phyloP scores from a whole-genome alignment of 768 basidiomycete species.

The Lyophyllum decastes region DNA sequence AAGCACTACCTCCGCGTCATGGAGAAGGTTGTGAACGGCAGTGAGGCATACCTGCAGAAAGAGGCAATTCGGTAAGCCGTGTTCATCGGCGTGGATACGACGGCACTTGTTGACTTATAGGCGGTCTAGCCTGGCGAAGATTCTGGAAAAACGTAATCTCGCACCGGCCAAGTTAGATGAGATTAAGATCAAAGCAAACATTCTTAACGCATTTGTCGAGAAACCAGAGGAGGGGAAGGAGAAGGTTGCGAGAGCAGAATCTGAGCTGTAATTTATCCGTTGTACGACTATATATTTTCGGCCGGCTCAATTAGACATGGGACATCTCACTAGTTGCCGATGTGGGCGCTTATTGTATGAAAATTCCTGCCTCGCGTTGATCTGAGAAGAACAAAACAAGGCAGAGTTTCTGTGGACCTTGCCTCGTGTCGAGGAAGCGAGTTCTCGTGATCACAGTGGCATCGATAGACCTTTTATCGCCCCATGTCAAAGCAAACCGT shows the following conservation, averaged over 20 bases:
- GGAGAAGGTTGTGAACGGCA: constrained; percentile 77
- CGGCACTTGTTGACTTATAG: constrained; percentile 14
- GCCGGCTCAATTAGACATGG: background rate
- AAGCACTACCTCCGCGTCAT: constrained; percentile 88
- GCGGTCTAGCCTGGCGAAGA: constrained; percentile 60
- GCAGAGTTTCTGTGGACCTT: constrained; percentile 1
- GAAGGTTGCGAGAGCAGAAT: constrained; percentile 35
- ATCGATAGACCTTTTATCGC: constrained; percentile 17
- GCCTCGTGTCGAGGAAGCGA: constrained; percentile 32
- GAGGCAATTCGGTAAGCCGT: constrained; percentile 73
- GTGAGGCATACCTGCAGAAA: constrained; percentile 80
- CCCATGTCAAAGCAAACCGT: constrained; percentile 2
- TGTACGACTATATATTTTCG: constrained; percentile 2
- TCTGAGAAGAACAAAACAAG: constrained; percentile 4
- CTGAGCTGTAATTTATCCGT: constrained; percentile 44
- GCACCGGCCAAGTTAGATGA: constrained; percentile 85
- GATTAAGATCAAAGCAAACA: constrained; percentile 89
- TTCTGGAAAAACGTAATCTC: constrained; percentile 79
- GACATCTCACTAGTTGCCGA: background rate
- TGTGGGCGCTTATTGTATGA: constrained; percentile 5
- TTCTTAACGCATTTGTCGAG: constrained; percentile 64
- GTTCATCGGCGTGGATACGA: constrained; percentile 12
- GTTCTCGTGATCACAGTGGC: constrained; percentile 30
- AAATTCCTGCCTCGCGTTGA: constrained; percentile 13
- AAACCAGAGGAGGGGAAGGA: constrained; percentile 39